Base-by-base conservation (phyloP, 208 protist genomes). In the Trypanosoma brucei region DNA sequence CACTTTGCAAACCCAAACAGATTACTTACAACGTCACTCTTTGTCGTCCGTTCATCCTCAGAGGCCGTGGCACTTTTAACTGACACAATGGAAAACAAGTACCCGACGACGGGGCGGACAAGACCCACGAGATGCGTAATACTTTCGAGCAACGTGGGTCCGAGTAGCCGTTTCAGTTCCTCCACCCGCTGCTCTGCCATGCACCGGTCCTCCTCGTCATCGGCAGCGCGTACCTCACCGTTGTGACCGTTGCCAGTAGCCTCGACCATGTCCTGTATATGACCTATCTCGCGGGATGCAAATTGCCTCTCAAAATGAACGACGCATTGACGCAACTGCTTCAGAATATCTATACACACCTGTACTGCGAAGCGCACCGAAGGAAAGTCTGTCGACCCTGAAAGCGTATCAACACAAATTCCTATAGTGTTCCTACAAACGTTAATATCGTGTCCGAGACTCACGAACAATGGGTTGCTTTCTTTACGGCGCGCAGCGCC, bases 261-360 rank as follows among this genome's bases (percentile, higher is more conserved):
- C 13, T 44, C 65, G 30, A 14, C 40, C 14, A 66, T 22, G 34
- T 14, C 56, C 39, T 45, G 55, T 42, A 67, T 11, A 37, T 39
- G 56, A 1, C 50, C 35, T 13, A 63, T 7, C 39, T 83, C 77
- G 36, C 59, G 65, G n/a, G 58, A 52, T 4, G 76, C 64, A 14
- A 91, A 39, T 34, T 62, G 64, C 13, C 67, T 61, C 34, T 81
- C 61, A 64, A 94, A 85, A 49, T 78, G 63, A 35, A 79, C 11
- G 30, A 81, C 72, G 39, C 73, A 75, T 30, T 77, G 78, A n/a
- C 83, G 77, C 22, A 81, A 75, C 59, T 91, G 83, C 61, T 78
- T 76, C 40, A 91, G 70, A 35, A 79, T 73, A 65, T 94, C 79
- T 35, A 88, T 67, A 48, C 76, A 85, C 31, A 94, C 58, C 72